Evolutionary conservation across 2,329 filamentous ascomycete genomes (phyloP).

Genomic region (Seiridium cupressi): DNA sequence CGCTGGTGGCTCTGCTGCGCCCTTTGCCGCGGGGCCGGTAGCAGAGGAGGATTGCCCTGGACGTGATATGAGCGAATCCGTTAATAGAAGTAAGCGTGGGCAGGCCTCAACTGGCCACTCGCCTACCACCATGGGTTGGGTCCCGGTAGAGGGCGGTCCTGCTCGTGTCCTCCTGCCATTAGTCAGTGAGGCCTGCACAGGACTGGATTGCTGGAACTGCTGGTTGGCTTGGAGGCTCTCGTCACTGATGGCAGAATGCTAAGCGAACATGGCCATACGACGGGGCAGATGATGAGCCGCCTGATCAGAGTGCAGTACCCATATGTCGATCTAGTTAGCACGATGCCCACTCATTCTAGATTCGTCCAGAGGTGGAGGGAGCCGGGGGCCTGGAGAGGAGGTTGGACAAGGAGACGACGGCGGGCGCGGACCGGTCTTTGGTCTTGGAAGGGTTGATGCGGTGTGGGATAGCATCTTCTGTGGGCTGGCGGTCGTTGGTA

Average conservation of each 20-base stretch:
- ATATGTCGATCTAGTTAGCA: background rate
- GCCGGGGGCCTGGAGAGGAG: background rate
- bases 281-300: background rate
- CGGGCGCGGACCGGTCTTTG: background rate
- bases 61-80: too few species aligned
- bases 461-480: conserved; percentile 1
- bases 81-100: too few species aligned
- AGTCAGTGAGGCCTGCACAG: background rate
- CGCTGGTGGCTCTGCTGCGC: background rate
- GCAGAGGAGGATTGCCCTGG: too few species aligned
- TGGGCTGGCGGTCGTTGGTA: background rate
- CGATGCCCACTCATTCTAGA: background rate
- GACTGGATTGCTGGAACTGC: background rate
- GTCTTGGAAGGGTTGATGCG: background rate
- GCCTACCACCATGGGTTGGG: background rate
- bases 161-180: background rate
- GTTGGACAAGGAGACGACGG: background rate
- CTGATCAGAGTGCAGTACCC: background rate
- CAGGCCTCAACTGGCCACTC: too few species aligned
- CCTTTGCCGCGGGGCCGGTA: too few species aligned
- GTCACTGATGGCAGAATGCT: background rate
- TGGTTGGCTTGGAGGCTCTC: background rate
- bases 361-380: background rate
- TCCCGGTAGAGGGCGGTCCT: background rate
- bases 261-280: background rate